These are phyloP conservation scores for Suhomyces taliae DNA, from an alignment of 1,139 yeast species.

Conservation along the genomic window DNA sequence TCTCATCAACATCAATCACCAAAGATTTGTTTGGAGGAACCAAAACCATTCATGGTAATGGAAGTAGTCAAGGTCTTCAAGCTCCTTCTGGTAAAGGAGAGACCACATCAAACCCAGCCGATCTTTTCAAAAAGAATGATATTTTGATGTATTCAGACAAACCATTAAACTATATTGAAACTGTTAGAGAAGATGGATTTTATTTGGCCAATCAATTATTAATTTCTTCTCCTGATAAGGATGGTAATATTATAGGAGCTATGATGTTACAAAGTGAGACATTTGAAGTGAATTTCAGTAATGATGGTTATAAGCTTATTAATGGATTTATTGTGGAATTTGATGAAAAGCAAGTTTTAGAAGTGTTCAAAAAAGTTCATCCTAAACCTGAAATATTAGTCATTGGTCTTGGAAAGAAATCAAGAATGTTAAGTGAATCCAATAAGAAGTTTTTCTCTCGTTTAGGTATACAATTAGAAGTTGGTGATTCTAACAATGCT, in stretches of 20 bases:
- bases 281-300: conserved; percentile 55
- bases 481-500: conserved; percentile 64
- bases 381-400: conserved; percentile 80
- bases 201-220: conserved; percentile 40
- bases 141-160: conserved; percentile 44
- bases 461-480: conserved; percentile 68
- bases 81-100: conserved; percentile 43
- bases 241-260: conserved; percentile 50
- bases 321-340: conserved; percentile 49
- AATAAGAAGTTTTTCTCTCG: conserved; percentile 51
- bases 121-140: conserved; percentile 45
- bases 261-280: conserved; percentile 64
- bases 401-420: conserved; percentile 64
- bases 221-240: conserved; percentile 47
- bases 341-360: conserved; percentile 35
- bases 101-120: conserved; percentile 47
- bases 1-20: not conserved
- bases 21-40: conserved; percentile 33
- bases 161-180: conserved; percentile 47
- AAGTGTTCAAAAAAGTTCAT: conserved; percentile 55
- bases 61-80: conserved; percentile 17
- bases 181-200: conserved; percentile 41
- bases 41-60: conserved; percentile 17
- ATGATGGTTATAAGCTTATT: conserved; percentile 35
- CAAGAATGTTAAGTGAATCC: conserved; percentile 59